Conservation (phyloP, 495 filamentous ascomycete species). For the Astrothelium macrocarpum region DNA sequence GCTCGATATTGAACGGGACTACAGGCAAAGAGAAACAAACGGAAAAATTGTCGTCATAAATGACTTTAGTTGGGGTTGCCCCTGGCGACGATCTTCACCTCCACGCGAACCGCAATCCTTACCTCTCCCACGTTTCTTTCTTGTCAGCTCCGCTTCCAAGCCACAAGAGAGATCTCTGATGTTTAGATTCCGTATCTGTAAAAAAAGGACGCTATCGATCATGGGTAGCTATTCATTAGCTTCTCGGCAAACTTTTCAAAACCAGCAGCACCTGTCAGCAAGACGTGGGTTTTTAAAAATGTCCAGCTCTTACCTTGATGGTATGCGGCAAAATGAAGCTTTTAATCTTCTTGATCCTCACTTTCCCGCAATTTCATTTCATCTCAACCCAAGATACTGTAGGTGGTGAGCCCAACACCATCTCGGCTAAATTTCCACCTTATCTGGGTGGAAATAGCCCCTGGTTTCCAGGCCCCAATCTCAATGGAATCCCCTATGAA, state of each 20-base stretch:
- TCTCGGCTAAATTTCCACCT: slow-evolving; percentile 30
- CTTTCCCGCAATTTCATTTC: neutral
- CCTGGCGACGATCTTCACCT: neutral
- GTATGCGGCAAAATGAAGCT: neutral
- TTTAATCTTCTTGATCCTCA: neutral
- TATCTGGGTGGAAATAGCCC: slow-evolving; percentile 47
- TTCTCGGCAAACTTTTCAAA: neutral
- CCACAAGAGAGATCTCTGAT: neutral
- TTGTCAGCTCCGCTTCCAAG: neutral
- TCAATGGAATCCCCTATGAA: slow-evolving; percentile 40
- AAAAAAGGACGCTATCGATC: neutral
- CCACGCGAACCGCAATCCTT: neutral
- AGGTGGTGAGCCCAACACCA: neutral
- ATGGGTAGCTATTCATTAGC: neutral
- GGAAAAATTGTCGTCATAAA: neutral
- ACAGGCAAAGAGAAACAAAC: slow-evolving; percentile 12
- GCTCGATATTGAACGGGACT: too few species aligned
- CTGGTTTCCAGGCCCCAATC: slow-evolving; percentile 47
- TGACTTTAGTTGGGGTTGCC: neutral
- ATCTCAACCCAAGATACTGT: neutral
- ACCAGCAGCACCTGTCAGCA: neutral
- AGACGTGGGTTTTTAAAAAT: neutral
- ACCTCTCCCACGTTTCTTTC: neutral
- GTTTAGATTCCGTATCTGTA: neutral
- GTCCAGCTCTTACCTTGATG: neutral